phyloP scores from a whole-genome alignment of 768 basidiomycete genomes.

The Collybiopsis confluens region DNA sequence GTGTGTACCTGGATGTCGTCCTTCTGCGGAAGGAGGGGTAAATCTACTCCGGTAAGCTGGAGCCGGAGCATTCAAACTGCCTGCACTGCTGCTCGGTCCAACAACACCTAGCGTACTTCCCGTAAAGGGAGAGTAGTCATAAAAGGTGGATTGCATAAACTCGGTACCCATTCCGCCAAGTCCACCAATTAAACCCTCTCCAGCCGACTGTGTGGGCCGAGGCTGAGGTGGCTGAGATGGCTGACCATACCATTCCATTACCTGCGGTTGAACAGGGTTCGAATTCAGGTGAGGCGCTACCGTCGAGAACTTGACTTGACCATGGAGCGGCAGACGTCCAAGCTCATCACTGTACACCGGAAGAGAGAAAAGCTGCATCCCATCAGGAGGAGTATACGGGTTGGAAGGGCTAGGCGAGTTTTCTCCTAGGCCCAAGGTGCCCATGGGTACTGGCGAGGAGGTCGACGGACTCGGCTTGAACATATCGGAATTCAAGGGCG shows the following conservation, averaged over 20 bases:
- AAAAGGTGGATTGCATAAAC: not conserved
- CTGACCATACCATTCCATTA: not conserved
- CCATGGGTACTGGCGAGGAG: not conserved
- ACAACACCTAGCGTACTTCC: too few species aligned
- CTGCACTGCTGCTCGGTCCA: too few species aligned
- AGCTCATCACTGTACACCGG: slow-evolving; percentile 42
- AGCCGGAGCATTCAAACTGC: too few species aligned
- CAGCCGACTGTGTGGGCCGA: not conserved
- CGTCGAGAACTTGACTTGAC: slow-evolving; percentile 3
- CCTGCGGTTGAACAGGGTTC: not conserved
- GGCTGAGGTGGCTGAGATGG: not conserved
- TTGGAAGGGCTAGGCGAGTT: not conserved
- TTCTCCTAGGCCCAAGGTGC: not conserved
- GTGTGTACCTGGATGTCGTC: not conserved
- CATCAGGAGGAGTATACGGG: too few species aligned
- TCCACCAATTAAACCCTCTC: not conserved
- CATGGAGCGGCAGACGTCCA: slow-evolving; percentile 38
- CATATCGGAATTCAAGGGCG: not conserved
- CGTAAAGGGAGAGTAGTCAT: not conserved
- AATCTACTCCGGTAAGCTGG: not conserved
- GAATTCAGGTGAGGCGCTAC: not conserved
- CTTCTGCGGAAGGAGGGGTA: not conserved
- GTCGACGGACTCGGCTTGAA: not conserved
- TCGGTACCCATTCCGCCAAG: not conserved
- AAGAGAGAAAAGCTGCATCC: slow-evolving; percentile 20